Evolutionary conservation across 306 rosid genomes (phyloP), one percentile per base, ranked within the genome.

Genomic region (Cyamopsis tetragonoloba): DNA sequence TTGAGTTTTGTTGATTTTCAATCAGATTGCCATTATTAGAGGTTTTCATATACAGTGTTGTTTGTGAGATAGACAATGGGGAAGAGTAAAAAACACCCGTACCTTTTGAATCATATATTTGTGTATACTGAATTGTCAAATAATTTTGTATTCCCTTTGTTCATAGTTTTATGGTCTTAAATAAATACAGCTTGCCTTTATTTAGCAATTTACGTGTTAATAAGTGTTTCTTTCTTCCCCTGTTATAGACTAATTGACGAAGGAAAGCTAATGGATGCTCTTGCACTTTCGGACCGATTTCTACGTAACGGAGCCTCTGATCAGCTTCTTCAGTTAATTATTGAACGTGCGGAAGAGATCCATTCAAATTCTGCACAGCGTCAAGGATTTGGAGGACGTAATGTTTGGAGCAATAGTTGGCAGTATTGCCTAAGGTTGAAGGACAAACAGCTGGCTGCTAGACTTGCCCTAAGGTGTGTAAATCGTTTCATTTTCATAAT

Each of bases 271-370:
- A 89, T 87, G 84, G 98, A 92, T 84, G 98, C 98, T 75, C 96
- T 92, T 76, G 96, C 96, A 53, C 89, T 92, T 35, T 92, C 98
- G 62, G 98, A 92, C 63, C 98, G 98, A 58, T 92, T 89, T 86
- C 86, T 92, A 28, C 95, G 96, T 57, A 87, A 92, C 75, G 98
- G 98, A 72, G 96, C 96, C 30, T 86, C 98, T 39, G 96, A 92
- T 71, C 78, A 58, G 30, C 88, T 92, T 68, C 96, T 92, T 80
- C 89, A 87, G 78, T 85, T 84, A 68, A 83, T 92, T 71, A 89
- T 92, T 84, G 96, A 89, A 81, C 61, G 30, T 15, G 83, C 72
- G 68, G 98, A 87, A 77, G 95, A 87, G 75, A 77, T 70, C 62
- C 87, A 78, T 56, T 79, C 85, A 39, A 79, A 65, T 47, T 72